Evolutionary conservation across 108 stramenopile species (phyloP), one percentile per base, ranked within the genome.

Genomic region (Cyclotella sp.): DNA sequence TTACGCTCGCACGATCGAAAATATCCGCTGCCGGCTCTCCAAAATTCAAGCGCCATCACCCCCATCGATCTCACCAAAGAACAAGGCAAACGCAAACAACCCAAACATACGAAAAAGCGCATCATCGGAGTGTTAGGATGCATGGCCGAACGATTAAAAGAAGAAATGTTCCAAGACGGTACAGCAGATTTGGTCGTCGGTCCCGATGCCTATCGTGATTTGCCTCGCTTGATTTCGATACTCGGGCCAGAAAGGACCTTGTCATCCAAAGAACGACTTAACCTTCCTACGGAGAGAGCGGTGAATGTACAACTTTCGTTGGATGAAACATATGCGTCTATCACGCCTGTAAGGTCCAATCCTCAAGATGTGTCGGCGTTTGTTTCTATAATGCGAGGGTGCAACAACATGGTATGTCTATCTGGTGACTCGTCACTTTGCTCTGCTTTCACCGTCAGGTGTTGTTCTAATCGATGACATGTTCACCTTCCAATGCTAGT

Each of bases 71-170:
- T 28, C 26, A 42, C 43, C 30, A 41, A 58, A 65, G 46, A 58
- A 41, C 41, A 70, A 45, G 28, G 58, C 4, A 18, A 57, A 14
- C 44, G 30, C 13, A 26, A 29, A 46, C 60, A 63, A 53, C 24
- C 42, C 26, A 44, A 44, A 64, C 11, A 57, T 55, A 67, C 11
- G 0, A 75, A 52, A 24, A 85, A 90, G 42, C 87, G 73, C 42
- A 85, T 96, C 27, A 88, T 99, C n/a, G 99, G 97, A 7, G 94
- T 99, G 12, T 80, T 99, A 62, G 99, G 99, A 0, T 99, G 99
- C 86, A 99, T 99, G 99, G 98, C 99, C 18, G 99, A 99, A 86
- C 88, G 99, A 5, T 75, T 99, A 16, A 96, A 99, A 83, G 85
- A 89, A 40, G 83, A 94, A n/a, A 85, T 99, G 58, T 87, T 99